Conservation (phyloP, 768 basidiomycete species). For the Amanita brunnescens region DNA sequence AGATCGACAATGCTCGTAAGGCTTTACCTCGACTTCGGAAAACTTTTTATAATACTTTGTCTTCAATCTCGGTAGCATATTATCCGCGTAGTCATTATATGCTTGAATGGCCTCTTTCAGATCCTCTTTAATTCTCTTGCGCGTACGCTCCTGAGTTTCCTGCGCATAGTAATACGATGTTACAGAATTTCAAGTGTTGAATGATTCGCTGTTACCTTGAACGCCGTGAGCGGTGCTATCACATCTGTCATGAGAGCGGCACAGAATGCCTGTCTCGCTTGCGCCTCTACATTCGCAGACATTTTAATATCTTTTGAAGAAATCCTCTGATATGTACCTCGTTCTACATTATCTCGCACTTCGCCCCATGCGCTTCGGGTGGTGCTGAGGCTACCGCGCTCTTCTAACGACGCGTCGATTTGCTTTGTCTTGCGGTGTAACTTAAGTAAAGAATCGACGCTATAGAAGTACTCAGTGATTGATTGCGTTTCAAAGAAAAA, state of each 20-base stretch:
- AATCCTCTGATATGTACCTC: slow-evolving; percentile 39
- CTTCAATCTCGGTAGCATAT: slow-evolving; percentile 73
- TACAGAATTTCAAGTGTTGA: neutral
- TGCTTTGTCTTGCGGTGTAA: slow-evolving; percentile 65
- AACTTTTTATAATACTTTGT: slow-evolving; percentile 76
- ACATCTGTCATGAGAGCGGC: slow-evolving; percentile 62
- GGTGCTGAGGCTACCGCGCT: slow-evolving; percentile 55
- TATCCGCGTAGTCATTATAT: slow-evolving; percentile 78
- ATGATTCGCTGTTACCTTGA: slow-evolving; percentile 41
- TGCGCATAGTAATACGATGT: slow-evolving; percentile 19
- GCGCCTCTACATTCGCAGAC: slow-evolving; percentile 50
- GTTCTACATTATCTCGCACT: slow-evolving; percentile 75
- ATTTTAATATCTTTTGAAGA: slow-evolving; percentile 8
- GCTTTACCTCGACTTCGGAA: slow-evolving; percentile 70
- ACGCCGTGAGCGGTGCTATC: slow-evolving; percentile 53
- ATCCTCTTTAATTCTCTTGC: slow-evolving; percentile 87
- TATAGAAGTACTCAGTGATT: slow-evolving; percentile 19
- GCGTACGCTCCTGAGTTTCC: slow-evolving; percentile 90
- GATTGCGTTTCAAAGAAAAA: neutral
- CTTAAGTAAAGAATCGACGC: slow-evolving; percentile 65
- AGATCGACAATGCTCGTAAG: neutral
- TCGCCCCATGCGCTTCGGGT: slow-evolving; percentile 75
- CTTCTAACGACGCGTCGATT: slow-evolving; percentile 65
- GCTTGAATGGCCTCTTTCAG: slow-evolving; percentile 68
- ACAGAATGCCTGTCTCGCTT: slow-evolving; percentile 74